Base-by-base conservation (phyloP, 108 stramenopile species). In the Skeletonema tropicum region DNA sequence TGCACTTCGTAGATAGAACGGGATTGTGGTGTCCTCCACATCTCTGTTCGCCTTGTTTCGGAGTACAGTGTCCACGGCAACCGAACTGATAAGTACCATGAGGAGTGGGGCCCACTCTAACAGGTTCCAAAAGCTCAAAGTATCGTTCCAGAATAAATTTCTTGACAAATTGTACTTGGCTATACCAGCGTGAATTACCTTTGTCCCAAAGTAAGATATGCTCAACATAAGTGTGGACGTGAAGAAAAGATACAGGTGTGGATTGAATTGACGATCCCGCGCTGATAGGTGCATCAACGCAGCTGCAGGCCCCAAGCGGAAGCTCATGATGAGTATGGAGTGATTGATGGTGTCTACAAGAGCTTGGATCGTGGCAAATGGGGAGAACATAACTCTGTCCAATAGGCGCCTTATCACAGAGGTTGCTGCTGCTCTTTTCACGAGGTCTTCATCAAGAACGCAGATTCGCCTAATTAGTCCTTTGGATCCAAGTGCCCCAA, bases 101-200 rank as follows among this genome's bases (percentile, higher is more conserved):
- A 85, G 19, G 25, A 83, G 76, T 1, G 89, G 64, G 15, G 80
- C 33, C 17, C 85, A 26, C 64, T 90, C 89, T 11, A 86, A 65
- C 8, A 88, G 30, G 73, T 84, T 90, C 89, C 89, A 90, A 55
- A 90, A 87, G 14, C 82, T 87, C 17, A 71, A 55, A 29, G 88
- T 58, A 52, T 90, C 33, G 36, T 21, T 62, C 61, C 66, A 67
- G n/a, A 67, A 67, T 17, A 67, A 49, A 25, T 60, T 57, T 48
- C 4, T n/a, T 2, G 57, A 59, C n/a, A 67, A 48, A 48, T 19
- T 17, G 17, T 67, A 67, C 66, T 67, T 67, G 57, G 66, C 13
- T 30, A 67, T 59, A 2, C 19, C 12, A 29, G 29, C 45, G 15
- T 67, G 66, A 10, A 67, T 17, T n/a, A 19, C 19, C 66, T 67